These are phyloP conservation scores for Posidonia oceanica DNA, from an alignment of 116 monocot species.

Conservation along the genomic window DNA sequence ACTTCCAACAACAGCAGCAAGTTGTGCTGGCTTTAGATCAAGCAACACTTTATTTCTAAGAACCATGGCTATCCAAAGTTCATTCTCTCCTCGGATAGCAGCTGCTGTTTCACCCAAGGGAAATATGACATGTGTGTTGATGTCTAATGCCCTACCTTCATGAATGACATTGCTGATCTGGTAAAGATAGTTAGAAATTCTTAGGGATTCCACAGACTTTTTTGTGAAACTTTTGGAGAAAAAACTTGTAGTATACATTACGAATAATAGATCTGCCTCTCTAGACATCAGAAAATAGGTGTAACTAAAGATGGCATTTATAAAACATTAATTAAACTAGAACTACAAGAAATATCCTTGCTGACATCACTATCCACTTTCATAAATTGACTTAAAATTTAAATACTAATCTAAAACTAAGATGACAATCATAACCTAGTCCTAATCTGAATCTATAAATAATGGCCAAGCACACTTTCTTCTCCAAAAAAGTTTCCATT, in stretches of 20 bases:
- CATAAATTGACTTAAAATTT: no score
- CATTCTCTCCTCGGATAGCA: constrained; percentile 91
- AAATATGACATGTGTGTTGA: constrained; percentile 69
- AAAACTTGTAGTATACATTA: not conserved
- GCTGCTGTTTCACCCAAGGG: constrained; percentile 95
- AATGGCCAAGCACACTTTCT: no score
- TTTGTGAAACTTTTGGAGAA: not conserved
- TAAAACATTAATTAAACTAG: no score
- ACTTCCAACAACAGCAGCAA: constrained; percentile 88
- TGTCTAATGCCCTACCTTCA: constrained; percentile 74
- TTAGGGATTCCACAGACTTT: not conserved
- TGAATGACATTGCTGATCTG: constrained; percentile 94
- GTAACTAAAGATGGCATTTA: no score
- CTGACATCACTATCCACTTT: no score
- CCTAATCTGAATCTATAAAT: no score
- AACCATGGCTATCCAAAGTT: constrained; percentile 96
- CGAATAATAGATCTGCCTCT: not conserved
- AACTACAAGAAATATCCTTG: no score
- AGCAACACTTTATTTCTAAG: constrained; percentile 72
- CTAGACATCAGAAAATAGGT: no score
- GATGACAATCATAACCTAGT: no score
- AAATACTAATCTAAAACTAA: no score
- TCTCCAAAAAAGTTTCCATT: no score
- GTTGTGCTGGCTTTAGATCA: constrained; percentile 82
- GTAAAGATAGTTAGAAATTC: constrained; percentile 1